Conservation (phyloP, 257 asterid species). For the Capsicum baccatum region DNA sequence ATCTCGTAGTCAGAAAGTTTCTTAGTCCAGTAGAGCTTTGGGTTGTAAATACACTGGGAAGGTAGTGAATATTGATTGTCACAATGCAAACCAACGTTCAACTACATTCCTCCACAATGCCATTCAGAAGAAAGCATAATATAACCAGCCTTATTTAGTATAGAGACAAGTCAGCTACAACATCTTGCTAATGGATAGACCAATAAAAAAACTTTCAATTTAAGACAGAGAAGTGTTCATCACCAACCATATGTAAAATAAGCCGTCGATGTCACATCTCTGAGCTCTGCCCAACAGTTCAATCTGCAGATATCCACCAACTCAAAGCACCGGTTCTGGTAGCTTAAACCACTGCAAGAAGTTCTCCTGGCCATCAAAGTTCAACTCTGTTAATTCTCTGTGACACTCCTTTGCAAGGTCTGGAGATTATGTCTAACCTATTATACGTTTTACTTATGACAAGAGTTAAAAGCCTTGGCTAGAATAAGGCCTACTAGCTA, state of each 20-base stretch:
- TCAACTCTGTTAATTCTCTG: background rate
- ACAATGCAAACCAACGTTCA: background rate
- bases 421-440: background rate
- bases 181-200: background rate
- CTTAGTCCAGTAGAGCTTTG: background rate
- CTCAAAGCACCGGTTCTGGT: constrained; percentile 71
- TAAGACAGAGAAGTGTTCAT: background rate
- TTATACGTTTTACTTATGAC: background rate
- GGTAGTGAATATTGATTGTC: background rate
- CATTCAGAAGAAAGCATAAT: background rate
- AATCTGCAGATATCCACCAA: constrained; percentile 75
- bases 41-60: background rate
- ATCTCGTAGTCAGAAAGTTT: no score
- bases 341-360: constrained; percentile 73
- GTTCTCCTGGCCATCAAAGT: constrained; percentile 58
- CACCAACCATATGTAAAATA: constrained; percentile 73
- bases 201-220: background rate
- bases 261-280: constrained; percentile 62
- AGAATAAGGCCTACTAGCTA: background rate
- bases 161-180: background rate
- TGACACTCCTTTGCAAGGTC: background rate
- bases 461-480: background rate
- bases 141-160: background rate
- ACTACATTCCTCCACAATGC: background rate
- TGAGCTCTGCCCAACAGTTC: constrained; percentile 73